Evolutionary conservation across 2,329 filamentous ascomycete species (phyloP).

Genomic region (Thelonectria rubi): DNA sequence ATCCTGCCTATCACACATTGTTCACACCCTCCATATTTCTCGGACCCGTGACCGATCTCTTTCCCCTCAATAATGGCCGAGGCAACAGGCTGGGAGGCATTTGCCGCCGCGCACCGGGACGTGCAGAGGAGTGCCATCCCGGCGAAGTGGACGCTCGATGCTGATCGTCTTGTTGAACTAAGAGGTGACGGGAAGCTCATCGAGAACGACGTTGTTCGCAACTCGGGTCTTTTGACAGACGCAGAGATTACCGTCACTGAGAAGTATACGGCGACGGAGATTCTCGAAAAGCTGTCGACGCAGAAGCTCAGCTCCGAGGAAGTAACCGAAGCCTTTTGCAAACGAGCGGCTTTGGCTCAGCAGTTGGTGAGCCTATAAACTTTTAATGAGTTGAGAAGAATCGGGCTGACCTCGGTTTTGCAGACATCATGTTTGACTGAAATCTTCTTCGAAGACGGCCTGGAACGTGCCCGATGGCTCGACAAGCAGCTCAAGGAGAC

Average conservation of each 20-base stretch:
- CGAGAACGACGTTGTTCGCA: conserved; percentile 21
- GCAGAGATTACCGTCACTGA: conserved; percentile 31
- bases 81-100: conserved; percentile 28
- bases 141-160: conserved; percentile 24
- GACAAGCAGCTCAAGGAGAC: conserved; percentile 35
- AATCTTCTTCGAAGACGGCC: conserved; percentile 32
- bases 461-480: conserved; percentile 26
- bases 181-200: conserved; percentile 26
- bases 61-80: conserved; percentile 28
- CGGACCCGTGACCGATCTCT: neutral
- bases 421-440: conserved; percentile 37
- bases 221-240: conserved; percentile 27
- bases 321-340: conserved; percentile 33
- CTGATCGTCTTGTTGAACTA: conserved; percentile 18
- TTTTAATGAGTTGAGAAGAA: neutral
- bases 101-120: conserved; percentile 32
- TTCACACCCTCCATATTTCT: neutral
- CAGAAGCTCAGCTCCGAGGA: conserved; percentile 32
- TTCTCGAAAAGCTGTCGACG: conserved; percentile 25
- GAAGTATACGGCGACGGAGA: conserved; percentile 24
- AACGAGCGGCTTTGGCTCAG: conserved; percentile 36
- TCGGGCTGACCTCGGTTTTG: neutral
- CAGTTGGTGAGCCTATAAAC: conserved; percentile 24
- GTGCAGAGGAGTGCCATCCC: conserved; percentile 32
- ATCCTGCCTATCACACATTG: neutral